Evolutionary conservation across 2,329 filamentous ascomycete species (phyloP).

Genomic region (Penicillium rolfsii): DNA sequence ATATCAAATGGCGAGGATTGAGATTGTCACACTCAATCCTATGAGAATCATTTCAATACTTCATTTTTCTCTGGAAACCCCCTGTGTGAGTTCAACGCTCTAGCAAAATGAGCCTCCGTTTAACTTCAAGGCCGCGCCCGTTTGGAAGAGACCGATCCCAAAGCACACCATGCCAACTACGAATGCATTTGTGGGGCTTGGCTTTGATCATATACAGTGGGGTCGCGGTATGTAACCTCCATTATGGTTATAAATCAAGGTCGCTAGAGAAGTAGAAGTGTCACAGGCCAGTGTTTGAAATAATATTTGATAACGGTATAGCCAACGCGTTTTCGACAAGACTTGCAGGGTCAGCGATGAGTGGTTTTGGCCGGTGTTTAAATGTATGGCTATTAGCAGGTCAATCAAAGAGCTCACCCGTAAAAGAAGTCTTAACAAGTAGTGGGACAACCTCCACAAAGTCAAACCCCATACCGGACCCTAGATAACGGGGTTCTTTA

Average conservation of each 20-base stretch:
- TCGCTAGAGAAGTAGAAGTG: neutral
- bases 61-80: neutral
- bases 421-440: neutral
- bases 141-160: neutral
- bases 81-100: neutral
- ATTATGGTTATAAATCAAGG: neutral
- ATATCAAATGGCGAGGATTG: neutral
- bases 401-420: neutral
- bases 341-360: neutral
- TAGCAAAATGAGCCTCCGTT: neutral
- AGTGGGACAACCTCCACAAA: neutral
- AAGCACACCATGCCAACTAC: neutral
- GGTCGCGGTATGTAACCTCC: neutral
- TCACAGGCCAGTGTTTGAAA: neutral
- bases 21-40: neutral
- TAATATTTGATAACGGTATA: neutral
- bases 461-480: neutral
- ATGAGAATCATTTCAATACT: neutral
- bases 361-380: neutral
- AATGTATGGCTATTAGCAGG: neutral
- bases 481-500: neutral
- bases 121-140: neutral
- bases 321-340: neutral
- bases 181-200: neutral
- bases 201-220: neutral